Evolutionary conservation across 2,329 filamentous ascomycete species (phyloP).

Genomic region (Ophiostoma novo-ulmi): DNA sequence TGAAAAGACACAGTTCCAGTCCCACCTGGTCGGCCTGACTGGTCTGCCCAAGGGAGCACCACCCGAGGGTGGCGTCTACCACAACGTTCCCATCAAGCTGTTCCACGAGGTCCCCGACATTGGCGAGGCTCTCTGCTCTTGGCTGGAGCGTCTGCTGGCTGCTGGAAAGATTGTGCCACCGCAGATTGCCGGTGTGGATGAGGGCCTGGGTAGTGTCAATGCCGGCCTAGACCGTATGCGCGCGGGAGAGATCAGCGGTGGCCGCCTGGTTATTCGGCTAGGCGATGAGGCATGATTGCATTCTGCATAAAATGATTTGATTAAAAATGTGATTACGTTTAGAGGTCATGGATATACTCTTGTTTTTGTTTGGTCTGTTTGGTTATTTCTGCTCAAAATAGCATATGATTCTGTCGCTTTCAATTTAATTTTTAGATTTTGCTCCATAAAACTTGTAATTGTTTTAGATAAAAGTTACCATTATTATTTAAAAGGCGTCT

Average conservation of each 20-base stretch:
- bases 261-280: slow-evolving; percentile 57
- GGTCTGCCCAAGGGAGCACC: slow-evolving; percentile 57
- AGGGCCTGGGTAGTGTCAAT: slow-evolving; percentile 64
- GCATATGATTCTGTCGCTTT: background rate
- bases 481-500: no score
- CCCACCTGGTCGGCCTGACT: slow-evolving; percentile 63
- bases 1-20: slow-evolving; percentile 25
- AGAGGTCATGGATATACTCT: background rate
- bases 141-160: slow-evolving; percentile 62
- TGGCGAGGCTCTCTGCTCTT: slow-evolving; percentile 57
- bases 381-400: background rate
- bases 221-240: slow-evolving; percentile 61
- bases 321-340: background rate
- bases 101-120: slow-evolving; percentile 64
- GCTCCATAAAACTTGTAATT: no score
- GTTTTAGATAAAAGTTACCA: background rate
- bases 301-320: background rate
- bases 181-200: slow-evolving; percentile 59
- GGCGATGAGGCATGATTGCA: slow-evolving; percentile 21
- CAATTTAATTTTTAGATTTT: background rate
- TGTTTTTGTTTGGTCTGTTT: background rate
- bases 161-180: slow-evolving; percentile 52
- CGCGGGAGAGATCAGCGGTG: slow-evolving; percentile 61
- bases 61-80: slow-evolving; percentile 46
- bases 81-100: slow-evolving; percentile 68